Evolutionary conservation across 106 monocot genomes (phyloP), one percentile per base, ranked within the genome.

Genomic region (Apostasia shenzhenica): DNA sequence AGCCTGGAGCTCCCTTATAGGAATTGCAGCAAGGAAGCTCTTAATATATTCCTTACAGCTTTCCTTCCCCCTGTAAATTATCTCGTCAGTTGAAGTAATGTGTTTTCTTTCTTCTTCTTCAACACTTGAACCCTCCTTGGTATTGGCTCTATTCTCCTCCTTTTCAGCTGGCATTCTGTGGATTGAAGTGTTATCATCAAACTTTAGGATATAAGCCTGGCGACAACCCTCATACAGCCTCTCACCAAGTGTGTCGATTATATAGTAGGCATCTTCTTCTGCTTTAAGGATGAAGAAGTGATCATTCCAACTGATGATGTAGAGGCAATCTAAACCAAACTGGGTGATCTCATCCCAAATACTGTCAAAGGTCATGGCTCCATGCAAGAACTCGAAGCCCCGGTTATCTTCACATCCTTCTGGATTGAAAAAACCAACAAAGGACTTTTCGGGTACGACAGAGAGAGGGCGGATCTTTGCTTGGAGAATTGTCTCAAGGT

Each of bases 291-390:
- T 76, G 55, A 99, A 99, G 45, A 99, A 99, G 73, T 99, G 97
- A 65, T 99, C 97, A 38, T 99, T 99, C 97, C 97, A 99, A 68
- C 97, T 99, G 48, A 88, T 88, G 8, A 99, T 85, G 38, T 92
- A 99, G 10, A 99, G 52, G 48, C 70, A 78, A 39, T 78, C 70
- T 45, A 72, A 46, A 1, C 70, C 75, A 10, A 66, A 77, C 54
- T 40, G 45, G 70, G 72, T 78, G 26, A 99, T 87, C 76, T 99
- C 89, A 37, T 85, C 79, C 97, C 97, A 99, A 6, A 99, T 92
- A 67, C 64, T 76, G 41, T 99, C 97, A 39, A 99, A 99, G 6
- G 92, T 87, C 97, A 92, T 99, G 9, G 85, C 92, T 2, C 79
- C 92, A 47, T 82, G 62, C 39, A 99, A 61, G 66, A 87, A 87